Evolutionary conservation across 2,329 filamentous ascomycete genomes (phyloP).

Genomic region (Chaetomiaceae sp.): DNA sequence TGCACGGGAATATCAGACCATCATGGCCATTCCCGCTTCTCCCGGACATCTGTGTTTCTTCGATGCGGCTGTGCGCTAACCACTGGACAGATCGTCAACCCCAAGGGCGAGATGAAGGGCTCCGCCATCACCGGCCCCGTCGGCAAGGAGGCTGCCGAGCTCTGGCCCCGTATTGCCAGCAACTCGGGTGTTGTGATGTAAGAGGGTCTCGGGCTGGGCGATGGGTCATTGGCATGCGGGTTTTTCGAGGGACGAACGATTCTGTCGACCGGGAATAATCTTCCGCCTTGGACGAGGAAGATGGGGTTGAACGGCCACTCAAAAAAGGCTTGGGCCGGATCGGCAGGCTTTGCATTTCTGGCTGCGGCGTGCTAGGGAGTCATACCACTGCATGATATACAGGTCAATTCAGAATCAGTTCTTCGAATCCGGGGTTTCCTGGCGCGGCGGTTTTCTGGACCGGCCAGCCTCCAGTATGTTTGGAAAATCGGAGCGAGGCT

Average conservation of each 20-base stretch:
- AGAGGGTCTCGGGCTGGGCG: slow-evolving; percentile 38
- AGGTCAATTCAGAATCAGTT: slow-evolving; percentile 29
- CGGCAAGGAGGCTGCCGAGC: slow-evolving; percentile 98
- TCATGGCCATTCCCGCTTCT: too few species aligned
- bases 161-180: slow-evolving; percentile 99
- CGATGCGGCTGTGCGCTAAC: slow-evolving; percentile 31
- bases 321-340: slow-evolving; percentile 27
- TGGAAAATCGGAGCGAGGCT: too few species aligned
- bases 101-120: slow-evolving; percentile 99
- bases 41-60: too few species aligned
- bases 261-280: slow-evolving; percentile 22
- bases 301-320: slow-evolving; percentile 19
- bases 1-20: not conserved
- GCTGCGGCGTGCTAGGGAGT: slow-evolving; percentile 31
- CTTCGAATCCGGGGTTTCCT: slow-evolving; percentile 19
- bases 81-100: slow-evolving; percentile 81
- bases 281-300: slow-evolving; percentile 21
- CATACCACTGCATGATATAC: slow-evolving; percentile 32
- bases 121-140: slow-evolving; percentile 98
- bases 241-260: slow-evolving; percentile 24
- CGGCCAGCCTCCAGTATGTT: too few species aligned
- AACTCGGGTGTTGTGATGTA: slow-evolving; percentile 99
- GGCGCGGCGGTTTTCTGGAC: not conserved
- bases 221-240: slow-evolving; percentile 21
- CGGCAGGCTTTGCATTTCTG: slow-evolving; percentile 31